Evolutionary conservation across 345 rosid genomes (phyloP).

Genomic region (Citrus sinensis): DNA sequence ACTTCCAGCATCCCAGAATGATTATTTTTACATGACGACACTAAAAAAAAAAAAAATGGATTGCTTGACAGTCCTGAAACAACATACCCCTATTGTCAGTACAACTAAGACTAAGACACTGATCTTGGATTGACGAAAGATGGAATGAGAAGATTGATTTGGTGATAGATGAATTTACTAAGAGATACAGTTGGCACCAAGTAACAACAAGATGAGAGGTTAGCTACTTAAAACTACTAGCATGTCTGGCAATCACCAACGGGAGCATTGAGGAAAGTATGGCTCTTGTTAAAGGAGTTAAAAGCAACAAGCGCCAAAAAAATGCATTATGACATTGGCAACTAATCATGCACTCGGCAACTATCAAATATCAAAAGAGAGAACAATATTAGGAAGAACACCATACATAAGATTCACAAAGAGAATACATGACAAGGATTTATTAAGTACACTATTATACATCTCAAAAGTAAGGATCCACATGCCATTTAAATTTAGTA

Average conservation of each 20-base stretch:
- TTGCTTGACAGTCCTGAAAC: background rate
- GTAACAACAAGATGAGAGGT: background rate
- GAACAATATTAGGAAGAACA: background rate
- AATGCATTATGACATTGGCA: background rate
- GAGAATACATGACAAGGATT: background rate
- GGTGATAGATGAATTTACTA: background rate
- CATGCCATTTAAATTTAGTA: background rate
- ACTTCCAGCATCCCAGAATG: background rate
- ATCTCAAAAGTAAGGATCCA: background rate
- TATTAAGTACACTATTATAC: background rate
- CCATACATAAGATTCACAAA: background rate
- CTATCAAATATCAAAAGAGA: background rate
- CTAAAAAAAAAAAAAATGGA: background rate
- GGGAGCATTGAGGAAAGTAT: background rate
- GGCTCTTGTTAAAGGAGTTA: background rate
- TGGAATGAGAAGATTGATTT: background rate
- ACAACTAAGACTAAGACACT: background rate
- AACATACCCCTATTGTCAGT: background rate
- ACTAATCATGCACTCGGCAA: background rate
- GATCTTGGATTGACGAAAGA: background rate
- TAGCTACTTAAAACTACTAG: background rate
- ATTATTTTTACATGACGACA: background rate
- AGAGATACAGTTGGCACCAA: background rate
- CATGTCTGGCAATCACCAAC: background rate
- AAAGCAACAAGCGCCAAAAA: too few relatives aligned